These are phyloP conservation scores for Pleurotus tuber-regium DNA, from an alignment of 768 basidiomycete genomes.

Conservation along the genomic window DNA sequence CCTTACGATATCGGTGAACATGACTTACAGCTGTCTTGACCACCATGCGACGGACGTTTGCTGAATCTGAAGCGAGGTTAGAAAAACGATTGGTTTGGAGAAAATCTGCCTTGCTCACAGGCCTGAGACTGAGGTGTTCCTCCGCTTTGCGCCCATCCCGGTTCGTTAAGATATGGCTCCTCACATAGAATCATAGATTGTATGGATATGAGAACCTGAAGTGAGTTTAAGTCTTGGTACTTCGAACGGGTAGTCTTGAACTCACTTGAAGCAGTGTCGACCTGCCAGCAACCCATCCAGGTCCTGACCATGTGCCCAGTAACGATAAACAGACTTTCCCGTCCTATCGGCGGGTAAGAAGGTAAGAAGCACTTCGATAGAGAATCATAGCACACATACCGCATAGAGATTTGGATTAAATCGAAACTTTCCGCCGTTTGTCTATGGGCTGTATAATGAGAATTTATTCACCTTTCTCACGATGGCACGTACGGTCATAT, in stretches of 20 bases:
- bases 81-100: not conserved
- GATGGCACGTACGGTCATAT: conserved; percentile 50
- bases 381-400: conserved; percentile 41
- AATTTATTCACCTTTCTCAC: not conserved
- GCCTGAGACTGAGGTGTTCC: conserved; percentile 76
- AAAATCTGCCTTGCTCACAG: conserved; percentile 46
- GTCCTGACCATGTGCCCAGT: conserved; percentile 90
- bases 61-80: conserved; percentile 59
- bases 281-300: conserved; percentile 89
- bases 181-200: conserved; percentile 97
- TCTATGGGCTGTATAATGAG: conserved; percentile 38
- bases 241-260: conserved; percentile 5
- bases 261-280: conserved; percentile 84
- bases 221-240: conserved; percentile 34
- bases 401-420: conserved; percentile 97
- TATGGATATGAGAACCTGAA: conserved; percentile 89
- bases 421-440: conserved; percentile 83
- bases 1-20: conserved; percentile 4
- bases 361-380: conserved; percentile 6
- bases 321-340: conserved; percentile 94
- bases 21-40: conserved; percentile 75
- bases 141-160: conserved; percentile 74
- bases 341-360: conserved; percentile 45
- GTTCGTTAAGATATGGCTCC: conserved; percentile 92
- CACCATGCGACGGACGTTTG: conserved; percentile 91